Conservation (phyloP, 73 alveolate species). For the Paramecium sexaurelia region DNA sequence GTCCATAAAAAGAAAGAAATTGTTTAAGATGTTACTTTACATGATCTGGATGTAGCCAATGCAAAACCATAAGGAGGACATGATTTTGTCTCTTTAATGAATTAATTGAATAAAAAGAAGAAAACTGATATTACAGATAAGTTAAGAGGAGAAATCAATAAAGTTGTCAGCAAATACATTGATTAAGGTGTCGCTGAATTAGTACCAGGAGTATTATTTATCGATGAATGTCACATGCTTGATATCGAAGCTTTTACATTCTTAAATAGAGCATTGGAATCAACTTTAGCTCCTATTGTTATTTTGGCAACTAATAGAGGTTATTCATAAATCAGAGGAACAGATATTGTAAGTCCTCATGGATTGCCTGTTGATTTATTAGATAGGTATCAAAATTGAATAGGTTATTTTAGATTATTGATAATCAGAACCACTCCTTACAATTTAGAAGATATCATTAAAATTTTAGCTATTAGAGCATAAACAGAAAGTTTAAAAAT, state of each 20-base stretch:
- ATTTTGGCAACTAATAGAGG: slow-evolving; percentile 99
- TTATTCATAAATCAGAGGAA: slow-evolving; percentile 95
- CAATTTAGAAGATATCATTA: slow-evolving; percentile 96
- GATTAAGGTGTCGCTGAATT: slow-evolving; percentile 99
- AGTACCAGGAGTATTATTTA: slow-evolving; percentile 99
- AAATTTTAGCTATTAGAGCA: slow-evolving; percentile 96
- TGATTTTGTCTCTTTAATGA: slow-evolving; percentile 98
- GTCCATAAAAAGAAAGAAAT: slow-evolving; percentile 99
- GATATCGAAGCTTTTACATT: slow-evolving; percentile 99
- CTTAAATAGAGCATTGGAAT: slow-evolving; percentile 96
- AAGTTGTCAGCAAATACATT: slow-evolving; percentile 98
- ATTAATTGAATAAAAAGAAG: slow-evolving; percentile 97
- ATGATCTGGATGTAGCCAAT: slow-evolving; percentile 99
- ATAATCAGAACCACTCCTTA: slow-evolving; percentile 93
- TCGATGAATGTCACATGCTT: slow-evolving; percentile 99
- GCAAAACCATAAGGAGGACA: slow-evolving; percentile 99
- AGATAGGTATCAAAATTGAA: slow-evolving; percentile 78
- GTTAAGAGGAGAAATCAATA: slow-evolving; percentile 97
- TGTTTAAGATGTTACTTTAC: slow-evolving; percentile 99
- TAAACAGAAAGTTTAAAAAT: slow-evolving; percentile 95
- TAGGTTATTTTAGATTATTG: slow-evolving; percentile 76
- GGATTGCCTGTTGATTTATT: slow-evolving; percentile 99
- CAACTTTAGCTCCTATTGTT: slow-evolving; percentile 99
- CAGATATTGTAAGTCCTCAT: slow-evolving; percentile 98
- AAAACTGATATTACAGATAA: slow-evolving; percentile 99